These are phyloP conservation scores for Eucalyptus regnans DNA, from an alignment of 345 rosid genomes.

Conservation along the genomic window DNA sequence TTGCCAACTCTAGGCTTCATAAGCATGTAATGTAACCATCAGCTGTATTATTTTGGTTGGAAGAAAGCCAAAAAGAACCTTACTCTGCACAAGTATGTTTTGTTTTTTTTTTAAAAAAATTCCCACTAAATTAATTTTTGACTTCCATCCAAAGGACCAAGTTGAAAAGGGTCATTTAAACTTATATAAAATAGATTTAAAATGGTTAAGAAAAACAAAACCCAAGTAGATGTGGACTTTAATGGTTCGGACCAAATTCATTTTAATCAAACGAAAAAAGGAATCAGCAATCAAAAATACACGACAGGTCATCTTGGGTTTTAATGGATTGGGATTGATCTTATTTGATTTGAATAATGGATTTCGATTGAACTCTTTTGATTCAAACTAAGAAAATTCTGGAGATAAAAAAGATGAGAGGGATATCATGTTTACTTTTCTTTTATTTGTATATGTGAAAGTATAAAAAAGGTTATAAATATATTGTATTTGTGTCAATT, in stretches of 20 bases:
- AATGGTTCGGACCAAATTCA: not conserved
- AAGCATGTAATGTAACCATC: too few species aligned
- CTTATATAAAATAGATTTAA: not conserved
- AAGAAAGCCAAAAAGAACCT: too few species aligned
- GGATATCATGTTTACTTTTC: not conserved
- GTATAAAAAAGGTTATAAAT: too few species aligned
- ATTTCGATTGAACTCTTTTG: too few species aligned
- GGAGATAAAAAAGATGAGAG: not conserved
- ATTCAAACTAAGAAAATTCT: not conserved
- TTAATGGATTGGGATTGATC: not conserved
- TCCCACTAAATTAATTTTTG: not conserved
- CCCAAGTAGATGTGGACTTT: not conserved
- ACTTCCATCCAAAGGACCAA: not conserved
- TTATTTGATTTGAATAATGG: not conserved
- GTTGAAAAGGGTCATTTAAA: not conserved
- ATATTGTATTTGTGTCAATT: too few species aligned
- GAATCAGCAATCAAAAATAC: not conserved
- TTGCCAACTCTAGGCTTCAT: too few species aligned
- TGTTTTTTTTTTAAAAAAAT: too few species aligned
- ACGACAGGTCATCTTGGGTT: not conserved
- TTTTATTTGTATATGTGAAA: not conserved
- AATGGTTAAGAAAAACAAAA: not conserved
- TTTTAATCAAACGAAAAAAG: not conserved
- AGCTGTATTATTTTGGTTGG: too few species aligned
- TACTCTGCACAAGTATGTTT: too few species aligned